Base-by-base conservation (phyloP, 805 yeast genomes). In the Kodamaea hsintzibuensis region DNA sequence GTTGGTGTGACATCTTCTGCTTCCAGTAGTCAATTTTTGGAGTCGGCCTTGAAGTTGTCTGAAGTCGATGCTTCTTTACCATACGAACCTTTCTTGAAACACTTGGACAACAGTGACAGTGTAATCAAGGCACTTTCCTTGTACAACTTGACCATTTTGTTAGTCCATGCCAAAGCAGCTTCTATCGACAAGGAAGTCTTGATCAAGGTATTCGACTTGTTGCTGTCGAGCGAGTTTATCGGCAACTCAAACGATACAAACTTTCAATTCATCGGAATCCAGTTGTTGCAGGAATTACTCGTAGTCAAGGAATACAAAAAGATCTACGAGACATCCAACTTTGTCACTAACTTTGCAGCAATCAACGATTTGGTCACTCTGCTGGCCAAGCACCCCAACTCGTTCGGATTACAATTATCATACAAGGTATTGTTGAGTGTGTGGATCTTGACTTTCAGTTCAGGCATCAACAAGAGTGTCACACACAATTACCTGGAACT, bases 391-490 rank as follows among this genome's bases (percentile, higher is more conserved):
- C 68, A 60, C 51, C 73, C 77, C 48, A 73, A 74, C 57, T 60
- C 74, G 7, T 64, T 74, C 17, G 85, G 84, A 55, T 79, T 92
- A 57, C 99, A 95, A 75, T 80, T 91, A 61, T 91, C 88, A 68
- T 95, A 95, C 73, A 82, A 89, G 63, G 78, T 86, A 5, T 79
- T 93, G 58, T 78, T 95, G 66, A 78, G 86, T 18, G 76, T 90
- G 47, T 95, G 99, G 99, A 77, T 91, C 51, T 76, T 91, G 57
- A 84, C 96, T 3, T 95, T 93, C 73, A 86, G 83, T 67, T 69
- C 70, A n/a, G 59, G 66, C 46, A 77, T 84, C 40, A 79, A 85
- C 55, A 60, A 61, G 57, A 79, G 69, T 57, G 76, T 80, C 61
- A 81, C 77, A 55, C 73, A 72, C 62, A 79, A 72, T 60, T 89